These are phyloP conservation scores for Macrolepiota albuminosa DNA, from an alignment of 768 basidiomycete species.

Conservation along the genomic window DNA sequence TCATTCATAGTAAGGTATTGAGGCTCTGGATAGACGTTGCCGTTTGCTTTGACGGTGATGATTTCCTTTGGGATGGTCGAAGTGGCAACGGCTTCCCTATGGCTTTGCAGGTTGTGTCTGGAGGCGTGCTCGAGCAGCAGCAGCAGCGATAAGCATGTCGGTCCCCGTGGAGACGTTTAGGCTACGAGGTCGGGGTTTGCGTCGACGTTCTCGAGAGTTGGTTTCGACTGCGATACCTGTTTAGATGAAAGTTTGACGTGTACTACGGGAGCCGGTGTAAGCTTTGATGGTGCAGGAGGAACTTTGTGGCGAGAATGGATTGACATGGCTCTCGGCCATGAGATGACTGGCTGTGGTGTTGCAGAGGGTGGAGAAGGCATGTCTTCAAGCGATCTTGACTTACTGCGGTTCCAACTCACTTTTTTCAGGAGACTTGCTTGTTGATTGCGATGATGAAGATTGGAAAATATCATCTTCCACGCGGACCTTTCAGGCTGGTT, in stretches of 20 bases:
- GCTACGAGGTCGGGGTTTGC: constrained; percentile 13
- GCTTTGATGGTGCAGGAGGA: background rate
- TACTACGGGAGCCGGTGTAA: background rate
- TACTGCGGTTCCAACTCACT: too few relatives aligned
- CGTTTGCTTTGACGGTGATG: background rate
- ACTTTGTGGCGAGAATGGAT: background rate
- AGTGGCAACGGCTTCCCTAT: background rate
- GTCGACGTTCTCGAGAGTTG: constrained; percentile 12
- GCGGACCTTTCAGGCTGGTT: too few relatives aligned
- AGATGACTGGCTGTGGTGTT: constrained; percentile 5
- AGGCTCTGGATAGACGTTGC: background rate
- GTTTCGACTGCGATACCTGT: background rate
- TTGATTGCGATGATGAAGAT: too few relatives aligned
- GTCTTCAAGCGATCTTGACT: background rate
- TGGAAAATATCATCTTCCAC: too few relatives aligned
- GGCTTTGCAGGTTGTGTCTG: background rate
- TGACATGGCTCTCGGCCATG: constrained; percentile 5
- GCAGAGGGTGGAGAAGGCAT: background rate
- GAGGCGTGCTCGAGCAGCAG: background rate
- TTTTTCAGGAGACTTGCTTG: too few relatives aligned
- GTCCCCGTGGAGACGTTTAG: constrained; percentile 13
- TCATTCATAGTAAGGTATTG: background rate
- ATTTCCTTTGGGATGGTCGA: background rate
- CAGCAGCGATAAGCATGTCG: constrained; percentile 6
- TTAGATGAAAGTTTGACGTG: background rate